These are phyloP conservation scores for Fusarium luffae DNA, from an alignment of 2,329 filamentous ascomycete species.

Conservation along the genomic window DNA sequence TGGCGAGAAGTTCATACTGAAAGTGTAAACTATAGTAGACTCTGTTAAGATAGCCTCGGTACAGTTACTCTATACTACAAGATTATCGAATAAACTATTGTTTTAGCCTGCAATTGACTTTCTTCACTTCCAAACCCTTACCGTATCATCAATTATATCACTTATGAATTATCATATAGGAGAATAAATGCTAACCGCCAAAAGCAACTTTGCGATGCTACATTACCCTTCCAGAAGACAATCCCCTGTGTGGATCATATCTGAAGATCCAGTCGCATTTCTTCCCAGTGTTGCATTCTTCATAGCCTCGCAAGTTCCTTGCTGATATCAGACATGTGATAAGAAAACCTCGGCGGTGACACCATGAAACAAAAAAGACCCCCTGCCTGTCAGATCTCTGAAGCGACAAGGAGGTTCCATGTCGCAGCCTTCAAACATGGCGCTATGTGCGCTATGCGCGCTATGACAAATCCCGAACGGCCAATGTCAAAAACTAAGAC, in stretches of 20 bases:
- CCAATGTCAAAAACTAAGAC: background rate
- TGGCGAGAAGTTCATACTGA: background rate
- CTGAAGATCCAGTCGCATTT: background rate
- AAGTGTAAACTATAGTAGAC: background rate
- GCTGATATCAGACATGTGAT: background rate
- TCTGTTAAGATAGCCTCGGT: background rate
- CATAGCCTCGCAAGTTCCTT: background rate
- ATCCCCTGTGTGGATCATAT: background rate
- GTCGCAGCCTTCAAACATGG: background rate
- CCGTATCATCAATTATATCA: background rate
- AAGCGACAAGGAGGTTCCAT: background rate
- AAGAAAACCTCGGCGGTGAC: background rate
- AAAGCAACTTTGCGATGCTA: background rate
- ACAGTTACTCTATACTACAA: background rate
- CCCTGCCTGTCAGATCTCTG: background rate
- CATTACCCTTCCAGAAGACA: background rate
- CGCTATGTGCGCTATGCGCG: background rate
- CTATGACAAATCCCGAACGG: background rate
- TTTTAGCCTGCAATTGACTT: background rate
- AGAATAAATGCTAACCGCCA: background rate
- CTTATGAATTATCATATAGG: background rate
- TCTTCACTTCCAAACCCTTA: background rate
- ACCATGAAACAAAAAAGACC: background rate
- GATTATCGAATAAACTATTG: background rate
- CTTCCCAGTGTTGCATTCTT: background rate